Evolutionary conservation across 352 stramenopile species (phyloP).

Genomic region (Globisporangium heterothallicum): DNA sequence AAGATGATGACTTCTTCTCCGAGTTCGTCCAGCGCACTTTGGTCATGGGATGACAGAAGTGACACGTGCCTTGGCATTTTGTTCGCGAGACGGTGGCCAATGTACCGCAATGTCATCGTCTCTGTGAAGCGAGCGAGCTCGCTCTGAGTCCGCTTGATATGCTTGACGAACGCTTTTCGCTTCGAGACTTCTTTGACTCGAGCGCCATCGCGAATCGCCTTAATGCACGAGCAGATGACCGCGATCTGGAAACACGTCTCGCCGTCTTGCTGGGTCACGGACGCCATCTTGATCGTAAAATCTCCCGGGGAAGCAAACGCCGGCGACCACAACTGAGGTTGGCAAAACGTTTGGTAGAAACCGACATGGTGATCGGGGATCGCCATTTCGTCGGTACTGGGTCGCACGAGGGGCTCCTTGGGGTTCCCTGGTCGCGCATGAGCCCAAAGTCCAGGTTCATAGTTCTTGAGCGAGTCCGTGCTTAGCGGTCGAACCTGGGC

Average conservation of each 20-base stretch:
- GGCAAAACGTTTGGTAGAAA: conserved; percentile 62
- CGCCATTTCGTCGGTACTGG: conserved; percentile 41
- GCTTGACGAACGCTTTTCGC: conserved; percentile 65
- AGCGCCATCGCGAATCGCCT: conserved; percentile 40
- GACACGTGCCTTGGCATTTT: conserved; percentile 37
- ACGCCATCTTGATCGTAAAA: conserved; percentile 70
- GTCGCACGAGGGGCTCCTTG: background rate
- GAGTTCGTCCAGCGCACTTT: conserved; percentile 45
- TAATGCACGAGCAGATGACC: conserved; percentile 53
- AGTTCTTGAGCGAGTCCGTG: conserved; percentile 1
- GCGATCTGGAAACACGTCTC: conserved; percentile 46
- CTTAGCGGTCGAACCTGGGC: conserved; percentile 15
- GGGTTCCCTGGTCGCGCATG: conserved; percentile 13
- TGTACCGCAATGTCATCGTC: conserved; percentile 51
- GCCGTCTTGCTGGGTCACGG: conserved; percentile 30
- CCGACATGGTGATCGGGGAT: conserved; percentile 64
- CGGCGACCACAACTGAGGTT: conserved; percentile 59
- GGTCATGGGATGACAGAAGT: conserved; percentile 19
- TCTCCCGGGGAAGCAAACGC: conserved; percentile 69
- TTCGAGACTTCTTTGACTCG: conserved; percentile 31
- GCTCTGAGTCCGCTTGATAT: conserved; percentile 43
- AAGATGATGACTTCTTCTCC: conserved; percentile 49
- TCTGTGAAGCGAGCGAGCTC: conserved; percentile 52
- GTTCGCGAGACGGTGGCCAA: conserved; percentile 55
- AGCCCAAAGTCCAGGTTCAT: conserved; percentile 14